Base-by-base conservation (phyloP, 2,329 filamentous ascomycete genomes). In the Anisogramma anomala region DNA sequence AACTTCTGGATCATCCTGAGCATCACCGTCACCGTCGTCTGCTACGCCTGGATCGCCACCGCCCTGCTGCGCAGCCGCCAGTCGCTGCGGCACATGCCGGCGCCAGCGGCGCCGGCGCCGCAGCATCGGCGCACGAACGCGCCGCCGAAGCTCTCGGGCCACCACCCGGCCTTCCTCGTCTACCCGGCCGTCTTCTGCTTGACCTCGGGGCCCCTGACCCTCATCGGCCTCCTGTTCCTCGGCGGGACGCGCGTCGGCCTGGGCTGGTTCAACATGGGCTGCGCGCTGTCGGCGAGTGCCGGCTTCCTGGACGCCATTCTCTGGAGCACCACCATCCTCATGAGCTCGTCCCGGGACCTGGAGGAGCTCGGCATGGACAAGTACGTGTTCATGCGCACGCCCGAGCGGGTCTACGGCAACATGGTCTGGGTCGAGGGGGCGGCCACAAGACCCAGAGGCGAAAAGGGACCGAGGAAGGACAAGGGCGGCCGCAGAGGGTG, bases 171-270 rank as follows among this genome's bases (percentile, higher is more conserved):
- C 5, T 76, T 82, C 47, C 74, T 82, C 18, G 64, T 81, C 5
- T 84, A 84, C 46, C 80, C 80, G 0, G 52, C 79, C 48, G 77
- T 83, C 48, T 84, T 84, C 54, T 68, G 82, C 6, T 50, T 79
- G n/a, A 80, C 79, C 53, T 84, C 79, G 0, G 65, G 77, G 0
- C 80, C 80, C 0, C 64, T 84, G 1, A 77, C 78, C 4, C 66
- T 73, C 0, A 75, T 77, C 10, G 68, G 68, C 18, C 33, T 47
- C 7, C 79, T 83, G 69, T 67, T 71, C 0, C 71, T 72, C 1
- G 72, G 75, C 0, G 77, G 75, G 2, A 64, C 66, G 2, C 4
- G 10, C 17, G 23, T 34, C 23, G 35, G 27, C 17, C 22, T 14
- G 9, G 28, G 6, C 9, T 28, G 35, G 23, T 22, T 41, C 8